A percentile compares a stretch with the other conserved stretches of the same genome.
phyloP scores from a whole-genome alignment of 345 rosid genomes.

The Hirschfeldia incana region DNA sequence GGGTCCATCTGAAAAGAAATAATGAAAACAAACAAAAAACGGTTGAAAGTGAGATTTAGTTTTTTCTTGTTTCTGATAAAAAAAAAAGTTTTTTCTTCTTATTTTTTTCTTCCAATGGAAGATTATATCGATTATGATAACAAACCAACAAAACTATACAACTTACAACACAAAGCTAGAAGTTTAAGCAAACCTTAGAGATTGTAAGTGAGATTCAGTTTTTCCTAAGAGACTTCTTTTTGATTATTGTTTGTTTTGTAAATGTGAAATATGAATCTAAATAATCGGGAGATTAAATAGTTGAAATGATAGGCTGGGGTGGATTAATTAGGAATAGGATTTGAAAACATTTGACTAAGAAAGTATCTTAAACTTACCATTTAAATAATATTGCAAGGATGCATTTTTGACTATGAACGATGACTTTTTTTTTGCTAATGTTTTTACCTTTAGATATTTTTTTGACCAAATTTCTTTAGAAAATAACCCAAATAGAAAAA shows the following conservation, averaged over 20 bases:
- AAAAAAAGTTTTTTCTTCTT: background rate
- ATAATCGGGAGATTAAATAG: background rate
- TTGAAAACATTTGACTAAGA: background rate
- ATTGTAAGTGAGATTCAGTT: background rate
- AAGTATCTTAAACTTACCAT: conserved; percentile 5
- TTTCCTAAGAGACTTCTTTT: background rate
- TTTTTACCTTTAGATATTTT: background rate
- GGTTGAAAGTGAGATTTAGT: conserved; percentile 16
- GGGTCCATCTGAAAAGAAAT: conserved; percentile 18
- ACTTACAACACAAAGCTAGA: background rate
- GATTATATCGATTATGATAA: background rate
- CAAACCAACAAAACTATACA: background rate
- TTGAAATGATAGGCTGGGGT: background rate
- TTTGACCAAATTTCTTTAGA: background rate
- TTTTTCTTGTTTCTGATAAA: background rate
- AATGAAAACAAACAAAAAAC: conserved; percentile 8
- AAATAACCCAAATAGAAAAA: background rate
- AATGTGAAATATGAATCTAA: background rate
- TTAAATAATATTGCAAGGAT: background rate
- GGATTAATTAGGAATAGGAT: background rate
- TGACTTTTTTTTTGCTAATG: conserved; percentile 14
- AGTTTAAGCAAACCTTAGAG: background rate
- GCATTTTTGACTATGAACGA: background rate
- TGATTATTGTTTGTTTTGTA: background rate
- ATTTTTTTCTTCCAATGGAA: background rate